Base-by-base conservation (phyloP, 345 rosid species). In the Melaleuca quinquenervia region DNA sequence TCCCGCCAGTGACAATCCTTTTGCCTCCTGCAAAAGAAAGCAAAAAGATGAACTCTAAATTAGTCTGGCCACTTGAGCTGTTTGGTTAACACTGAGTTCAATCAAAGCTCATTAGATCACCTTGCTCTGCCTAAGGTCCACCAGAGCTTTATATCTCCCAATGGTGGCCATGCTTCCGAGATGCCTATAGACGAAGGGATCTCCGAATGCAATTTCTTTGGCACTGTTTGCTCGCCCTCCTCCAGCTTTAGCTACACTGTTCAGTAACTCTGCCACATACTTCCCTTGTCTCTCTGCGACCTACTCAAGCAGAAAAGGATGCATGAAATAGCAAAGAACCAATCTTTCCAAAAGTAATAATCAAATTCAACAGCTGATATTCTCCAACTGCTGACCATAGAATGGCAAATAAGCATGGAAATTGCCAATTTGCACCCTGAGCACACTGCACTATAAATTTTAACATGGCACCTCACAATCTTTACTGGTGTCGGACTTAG, bases 261-360 rank as follows among this genome's bases (percentile, higher is more conserved):
- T 96, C 88, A 96, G 86, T 44, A 95, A 86, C 84, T 82, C 84
- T 32, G 95, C 90, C 75, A 95, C 88, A 88, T 96, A 96, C 87
- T 96, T 97, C 16, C 99, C 98, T 91, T 97, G 98, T 86, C 99
- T 90, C 90, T 97, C 98, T 1, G 98, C 99, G 75, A 97, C 98
- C 99, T 96, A 90, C 85, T 82, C 50, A 84, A 85, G 78, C 82
- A 83, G 76, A 52, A 9, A 86, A 85, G 27, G 50, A 76, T 22
- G 16, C 50, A 48, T 70, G 45, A 26, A 44, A 84, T 55, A 24
- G 85, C 36, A 44, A 5, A 45, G 18, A 86, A 26, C 52, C 29
- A 54, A 54, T 52, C 55, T 83, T 51, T 82, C 52, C 83, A 18
- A 12, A 8, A 15, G 36, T 45, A 70, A 70, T 70, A 6, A 70